Evolutionary conservation across 177 flowering plant genomes (phyloP), one percentile per base, ranked within the genome.

Genomic region (Vitis hybrid): DNA sequence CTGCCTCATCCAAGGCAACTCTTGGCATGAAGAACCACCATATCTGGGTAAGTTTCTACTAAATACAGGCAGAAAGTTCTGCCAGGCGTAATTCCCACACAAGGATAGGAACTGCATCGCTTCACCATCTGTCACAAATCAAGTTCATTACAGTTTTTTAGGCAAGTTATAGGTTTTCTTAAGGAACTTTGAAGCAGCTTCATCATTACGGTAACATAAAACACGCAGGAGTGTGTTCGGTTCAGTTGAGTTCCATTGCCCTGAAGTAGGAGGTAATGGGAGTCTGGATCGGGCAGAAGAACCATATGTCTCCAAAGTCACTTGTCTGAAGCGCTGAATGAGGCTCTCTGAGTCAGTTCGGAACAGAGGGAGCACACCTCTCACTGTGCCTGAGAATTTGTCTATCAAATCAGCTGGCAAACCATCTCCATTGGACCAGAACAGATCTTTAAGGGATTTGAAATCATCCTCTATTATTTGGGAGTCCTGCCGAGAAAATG

Each of bases 401-500:
- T 90, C 92, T 2, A 96, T 87, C 66, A 91, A 69, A 59, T 96
- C 97, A 59, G 80, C 69, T 2, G 98, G 94, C 76, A 96, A 77
- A 17, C 99, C 98, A 81, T 96, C 97, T 11, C 99, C 99, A 76
- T 94, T 89, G 11, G 96, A 87, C 87, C 91, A 87, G 73, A 83
- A 96, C 5, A 92, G 75, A 75, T 91, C 97, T 76, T 84, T 90
- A 9, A 96, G 86, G 21, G 85, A 60, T 73, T 86, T 85, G 73
- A 91, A 96, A 74, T 94, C 98, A 46, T 94, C 98, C 79, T 93
- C 98, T 63, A 96, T 82, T 53, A 94, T 80, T 70, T 83, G 88
- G 56, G 85, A 88, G 73, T 96, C 97, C 57, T 88, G 87, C 41
- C 64, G 74, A 6, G 91, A 62, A 74, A 96, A 96, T 27, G 86